Evolutionary conservation across 192 early-diverging fungal genomes (phyloP).

Genomic region (Gorgonomyces haynaldii): DNA sequence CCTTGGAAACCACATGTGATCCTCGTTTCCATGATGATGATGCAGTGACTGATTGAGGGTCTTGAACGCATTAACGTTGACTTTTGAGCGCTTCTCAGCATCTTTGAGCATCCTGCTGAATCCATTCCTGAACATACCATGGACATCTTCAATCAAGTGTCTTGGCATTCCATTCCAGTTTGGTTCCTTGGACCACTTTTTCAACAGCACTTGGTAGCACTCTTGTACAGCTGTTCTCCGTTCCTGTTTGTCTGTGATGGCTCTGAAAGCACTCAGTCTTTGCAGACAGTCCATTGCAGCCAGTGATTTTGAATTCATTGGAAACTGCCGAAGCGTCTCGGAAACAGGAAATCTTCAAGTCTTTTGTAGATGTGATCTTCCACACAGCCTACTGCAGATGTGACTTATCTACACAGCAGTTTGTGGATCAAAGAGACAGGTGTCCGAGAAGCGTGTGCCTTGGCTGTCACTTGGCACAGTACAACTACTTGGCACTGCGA

Average conservation of each 20-base stretch:
- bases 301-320: no score
- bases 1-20: neutral
- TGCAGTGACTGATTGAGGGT: neutral
- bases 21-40: neutral
- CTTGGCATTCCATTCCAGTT: neutral
- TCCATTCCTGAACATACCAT: neutral
- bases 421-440: no score
- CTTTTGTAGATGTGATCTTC: no score
- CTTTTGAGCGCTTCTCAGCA: neutral
- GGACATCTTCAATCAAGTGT: conserved; percentile 1
- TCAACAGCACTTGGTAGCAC: neutral
- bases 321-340: no score
- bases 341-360: no score
- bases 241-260: neutral
- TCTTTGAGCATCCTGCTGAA: neutral
- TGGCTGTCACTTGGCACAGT: no score
- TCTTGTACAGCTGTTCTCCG: neutral
- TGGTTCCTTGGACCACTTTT: neutral
- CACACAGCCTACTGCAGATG: no score
- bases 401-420: no score
- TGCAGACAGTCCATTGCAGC: neutral
- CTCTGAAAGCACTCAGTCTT: neutral
- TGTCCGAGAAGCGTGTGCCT: no score
- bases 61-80: neutral
- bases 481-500: no score